A percentile compares a stretch with the other conserved stretches of the same genome.
phyloP scores from a whole-genome alignment of 371 early-diverging fungal genomes.

The Lichtheimia corymbifera region DNA sequence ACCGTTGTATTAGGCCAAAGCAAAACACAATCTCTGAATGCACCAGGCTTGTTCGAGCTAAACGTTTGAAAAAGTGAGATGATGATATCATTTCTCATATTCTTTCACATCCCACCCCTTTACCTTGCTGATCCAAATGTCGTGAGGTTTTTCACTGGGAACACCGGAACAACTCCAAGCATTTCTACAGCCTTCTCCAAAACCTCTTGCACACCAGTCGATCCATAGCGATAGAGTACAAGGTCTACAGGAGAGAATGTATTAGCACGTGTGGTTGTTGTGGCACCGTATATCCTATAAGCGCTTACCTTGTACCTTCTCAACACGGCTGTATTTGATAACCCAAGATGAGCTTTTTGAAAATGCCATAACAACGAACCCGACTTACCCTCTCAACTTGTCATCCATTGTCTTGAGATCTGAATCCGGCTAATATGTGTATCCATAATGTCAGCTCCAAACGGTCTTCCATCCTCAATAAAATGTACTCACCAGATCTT shows the following conservation, averaged over 20 bases:
- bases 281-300: not conserved
- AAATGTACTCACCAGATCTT: conserved; percentile 42
- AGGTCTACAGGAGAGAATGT: conserved; percentile 42
- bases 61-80: not conserved
- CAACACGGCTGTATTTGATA: conserved; percentile 49
- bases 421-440: conserved; percentile 37
- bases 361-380: not conserved
- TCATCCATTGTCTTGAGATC: conserved; percentile 65
- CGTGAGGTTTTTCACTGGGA: conserved; percentile 73
- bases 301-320: conserved; percentile 60
- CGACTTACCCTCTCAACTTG: conserved; percentile 49
- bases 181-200: conserved; percentile 62
- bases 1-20: conserved; percentile 73
- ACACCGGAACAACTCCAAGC: conserved; percentile 69
- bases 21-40: conserved; percentile 73
- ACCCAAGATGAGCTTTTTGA: not conserved
- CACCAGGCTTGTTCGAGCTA: conserved; percentile 39
- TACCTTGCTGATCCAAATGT: conserved; percentile 55
- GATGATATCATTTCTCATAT: not conserved
- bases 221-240: conserved; percentile 78
- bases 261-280: not conserved
- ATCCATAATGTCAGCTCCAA: not conserved
- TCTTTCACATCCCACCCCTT: not conserved
- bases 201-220: conserved; percentile 74
- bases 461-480: not conserved